These are phyloP conservation scores for Sporothrix euskadiensis DNA, from an alignment of 2,329 filamentous ascomycete species.

Conservation along the genomic window DNA sequence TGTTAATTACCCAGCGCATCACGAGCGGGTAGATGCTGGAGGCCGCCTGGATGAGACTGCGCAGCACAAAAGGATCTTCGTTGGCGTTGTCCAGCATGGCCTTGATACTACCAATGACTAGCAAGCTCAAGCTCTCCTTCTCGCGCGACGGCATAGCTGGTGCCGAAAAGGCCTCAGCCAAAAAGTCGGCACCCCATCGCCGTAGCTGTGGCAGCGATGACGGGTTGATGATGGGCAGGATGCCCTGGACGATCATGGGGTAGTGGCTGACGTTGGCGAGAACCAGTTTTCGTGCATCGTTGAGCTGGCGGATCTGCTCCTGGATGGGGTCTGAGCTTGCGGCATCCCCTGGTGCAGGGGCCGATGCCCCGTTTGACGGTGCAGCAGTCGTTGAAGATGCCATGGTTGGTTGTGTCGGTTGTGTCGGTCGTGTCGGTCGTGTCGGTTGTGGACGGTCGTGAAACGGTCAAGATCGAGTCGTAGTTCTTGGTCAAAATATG, in stretches of 20 bases:
- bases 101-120: constrained; percentile 75
- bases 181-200: constrained; percentile 94
- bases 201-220: constrained; percentile 75
- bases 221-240: constrained; percentile 85
- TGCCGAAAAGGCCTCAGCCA: constrained; percentile 93
- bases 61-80: constrained; percentile 77
- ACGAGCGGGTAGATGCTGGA: constrained; percentile 92
- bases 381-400: constrained; percentile 16
- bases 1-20: constrained; percentile 91
- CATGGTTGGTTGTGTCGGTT: neutral
- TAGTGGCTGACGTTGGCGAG: constrained; percentile 86
- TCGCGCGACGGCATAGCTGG: constrained; percentile 74
- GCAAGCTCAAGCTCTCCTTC: constrained; percentile 77
- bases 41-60: constrained; percentile 81
- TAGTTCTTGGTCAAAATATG: neutral
- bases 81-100: constrained; percentile 68
- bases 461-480: no score
- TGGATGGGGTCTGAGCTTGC: constrained; percentile 50
- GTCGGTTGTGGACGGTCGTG: no score
- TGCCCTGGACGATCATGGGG: constrained; percentile 84
- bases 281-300: constrained; percentile 86
- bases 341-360: neutral
- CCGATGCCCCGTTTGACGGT: neutral
- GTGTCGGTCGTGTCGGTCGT: neutral
- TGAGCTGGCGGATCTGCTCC: constrained; percentile 83